Base-by-base conservation (phyloP, 371 early-diverging fungal genomes). In the Parasitella parasitica region DNA sequence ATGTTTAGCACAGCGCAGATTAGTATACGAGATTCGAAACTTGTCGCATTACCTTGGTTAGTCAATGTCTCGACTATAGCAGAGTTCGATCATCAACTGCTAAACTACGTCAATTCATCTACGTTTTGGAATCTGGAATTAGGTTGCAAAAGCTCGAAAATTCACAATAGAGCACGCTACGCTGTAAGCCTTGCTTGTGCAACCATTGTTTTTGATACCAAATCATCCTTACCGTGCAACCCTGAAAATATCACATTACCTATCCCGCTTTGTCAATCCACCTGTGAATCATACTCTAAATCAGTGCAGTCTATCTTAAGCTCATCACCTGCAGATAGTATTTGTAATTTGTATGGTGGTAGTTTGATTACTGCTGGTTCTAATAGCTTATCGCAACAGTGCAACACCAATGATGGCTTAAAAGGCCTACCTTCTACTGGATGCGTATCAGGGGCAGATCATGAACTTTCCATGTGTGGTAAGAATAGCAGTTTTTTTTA, bases 381-480 rank as follows among this genome's bases (percentile, higher is more conserved):
- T 9, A 58, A 50, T 28, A 58, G 59, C 28, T 39, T 54, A 48
- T 35, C 49, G 0, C 49, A 54, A 27, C 70, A 66, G 26, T 77
- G 77, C 26, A 52, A 61, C 22, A 60, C 56, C 16, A 64, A 64
- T 63, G 59, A 66, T 20, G 72, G 57, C 6, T 64, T 64, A 16
- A 63, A 66, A 48, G 77, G 70, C 0, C 48, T 65, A 1, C 36
- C 49, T 4, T 50, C 50, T 0, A 43, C 54, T 8, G 60, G 39
- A 5, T 77, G 78, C 52, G 61, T 77, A 15, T 63, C 66, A 0
- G 75, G 72, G 12, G 57, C 59, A 30, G 78, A 66, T 13, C 68
- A 72, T 59, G 78, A 77, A 38, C 64, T 67, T n/a, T 63, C 63
- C 24, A 64, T 68, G 38, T 77, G 78, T 61, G 78, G 78, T 77